phyloP scores from a whole-genome alignment of 192 early-diverging fungal genomes.

The Umbelopsis vinacea region DNA sequence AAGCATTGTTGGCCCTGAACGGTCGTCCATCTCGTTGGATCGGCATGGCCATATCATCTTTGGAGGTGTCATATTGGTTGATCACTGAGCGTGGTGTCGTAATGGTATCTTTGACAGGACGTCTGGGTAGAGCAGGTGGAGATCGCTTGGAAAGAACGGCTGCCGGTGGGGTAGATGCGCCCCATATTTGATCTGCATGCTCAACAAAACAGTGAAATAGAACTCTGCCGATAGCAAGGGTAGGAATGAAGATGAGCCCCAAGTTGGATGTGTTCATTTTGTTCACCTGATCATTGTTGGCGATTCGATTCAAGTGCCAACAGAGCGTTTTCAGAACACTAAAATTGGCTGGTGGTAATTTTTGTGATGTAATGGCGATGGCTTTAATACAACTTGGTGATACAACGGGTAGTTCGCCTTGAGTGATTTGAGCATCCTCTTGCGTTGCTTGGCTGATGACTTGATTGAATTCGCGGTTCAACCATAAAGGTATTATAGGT shows the following conservation, averaged over 20 bases:
- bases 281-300: constrained; percentile 49
- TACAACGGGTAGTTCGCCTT: constrained; percentile 26
- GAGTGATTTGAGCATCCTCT: constrained; percentile 27
- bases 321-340: constrained; percentile 55
- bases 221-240: constrained; percentile 54
- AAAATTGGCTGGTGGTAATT: constrained; percentile 54
- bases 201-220: constrained; percentile 59
- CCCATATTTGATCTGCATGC: constrained; percentile 38
- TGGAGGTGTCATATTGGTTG: neutral
- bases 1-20: neutral
- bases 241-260: constrained; percentile 66
- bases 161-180: neutral
- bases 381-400: constrained; percentile 32
- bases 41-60: neutral
- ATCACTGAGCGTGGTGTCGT: neutral
- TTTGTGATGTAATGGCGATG: constrained; percentile 41
- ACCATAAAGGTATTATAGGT: constrained; percentile 48
- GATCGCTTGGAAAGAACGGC: neutral
- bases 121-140: constrained; percentile 28
- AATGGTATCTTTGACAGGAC: constrained; percentile 4
- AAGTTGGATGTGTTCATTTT: constrained; percentile 66
- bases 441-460: constrained; percentile 32
- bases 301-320: constrained; percentile 57
- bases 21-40: neutral
- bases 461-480: constrained; percentile 52